Conservation (phyloP, 768 basidiomycete genomes). For the Hemileccinum impolitum region DNA sequence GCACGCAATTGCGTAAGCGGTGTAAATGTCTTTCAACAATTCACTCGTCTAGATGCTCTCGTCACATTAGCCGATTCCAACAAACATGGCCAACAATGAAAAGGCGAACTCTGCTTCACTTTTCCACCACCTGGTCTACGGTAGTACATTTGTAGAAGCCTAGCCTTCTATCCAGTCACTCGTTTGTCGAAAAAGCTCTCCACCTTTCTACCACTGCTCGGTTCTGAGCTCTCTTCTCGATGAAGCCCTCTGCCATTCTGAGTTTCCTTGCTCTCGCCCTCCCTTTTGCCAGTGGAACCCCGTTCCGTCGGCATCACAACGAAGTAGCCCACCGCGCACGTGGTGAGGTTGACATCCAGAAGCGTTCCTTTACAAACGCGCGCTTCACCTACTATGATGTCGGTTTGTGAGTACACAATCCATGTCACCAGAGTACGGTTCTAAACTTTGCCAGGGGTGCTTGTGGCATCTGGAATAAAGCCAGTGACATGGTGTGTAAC, state of each 20-base stretch:
- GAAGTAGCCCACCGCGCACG: conserved; percentile 46
- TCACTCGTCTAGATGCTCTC: background rate
- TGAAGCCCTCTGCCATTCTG: conserved; percentile 30
- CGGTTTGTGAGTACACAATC: conserved; percentile 39
- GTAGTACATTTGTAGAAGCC: conserved; percentile 2
- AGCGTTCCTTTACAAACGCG: conserved; percentile 33
- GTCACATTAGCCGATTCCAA: conserved; percentile 23
- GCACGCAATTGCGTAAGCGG: background rate
- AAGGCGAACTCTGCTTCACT: background rate
- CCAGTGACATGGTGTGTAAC: conserved; percentile 27
- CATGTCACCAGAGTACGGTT: background rate
- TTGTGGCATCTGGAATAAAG: conserved; percentile 42
- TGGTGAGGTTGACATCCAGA: conserved; percentile 33
- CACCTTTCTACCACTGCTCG: background rate
- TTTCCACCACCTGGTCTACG: conserved; percentile 2
- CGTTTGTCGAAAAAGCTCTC: conserved; percentile 14
- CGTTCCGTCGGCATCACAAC: conserved; percentile 36
- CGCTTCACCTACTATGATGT: conserved; percentile 55
- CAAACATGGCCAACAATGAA: conserved; percentile 12
- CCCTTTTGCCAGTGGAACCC: conserved; percentile 32
- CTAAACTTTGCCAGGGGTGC: conserved; percentile 43
- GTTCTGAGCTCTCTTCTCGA: conserved; percentile 1
- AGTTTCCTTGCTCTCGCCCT: conserved; percentile 34
- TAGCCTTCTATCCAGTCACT: conserved; percentile 18
- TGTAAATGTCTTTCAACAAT: background rate